phyloP scores from a whole-genome alignment of 148 eudicot genomes.

The Talinum fruticosum region DNA sequence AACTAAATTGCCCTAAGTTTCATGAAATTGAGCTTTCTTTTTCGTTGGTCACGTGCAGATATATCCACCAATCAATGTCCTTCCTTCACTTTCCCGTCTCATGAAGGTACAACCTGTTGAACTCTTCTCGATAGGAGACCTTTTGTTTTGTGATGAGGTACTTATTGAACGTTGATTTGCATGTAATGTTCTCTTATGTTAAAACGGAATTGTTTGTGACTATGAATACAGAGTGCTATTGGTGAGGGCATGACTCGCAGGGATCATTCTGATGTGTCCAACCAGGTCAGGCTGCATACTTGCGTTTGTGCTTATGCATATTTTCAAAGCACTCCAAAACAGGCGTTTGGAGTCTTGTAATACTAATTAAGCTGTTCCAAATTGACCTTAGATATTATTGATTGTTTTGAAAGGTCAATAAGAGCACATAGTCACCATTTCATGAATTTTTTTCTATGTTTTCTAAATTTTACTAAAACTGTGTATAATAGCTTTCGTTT shows the following conservation, averaged over 20 bases:
- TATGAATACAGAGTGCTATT: slow-evolving; percentile 81
- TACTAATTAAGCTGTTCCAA: too few relatives aligned
- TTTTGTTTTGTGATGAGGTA: neutral
- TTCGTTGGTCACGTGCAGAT: slow-evolving; percentile 51
- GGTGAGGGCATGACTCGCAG: slow-evolving; percentile 99
- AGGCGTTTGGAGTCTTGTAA: too few relatives aligned
- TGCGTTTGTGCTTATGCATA: neutral
- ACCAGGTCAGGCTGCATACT: slow-evolving; percentile 50
- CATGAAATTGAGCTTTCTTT: slow-evolving; percentile 3
- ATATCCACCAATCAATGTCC: slow-evolving; percentile 97
- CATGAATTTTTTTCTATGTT: too few relatives aligned
- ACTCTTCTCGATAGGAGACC: neutral
- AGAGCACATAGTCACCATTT: too few relatives aligned
- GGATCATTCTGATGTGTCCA: slow-evolving; percentile 98
- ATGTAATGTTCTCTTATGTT: neutral
- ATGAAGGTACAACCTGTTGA: slow-evolving; percentile 64
- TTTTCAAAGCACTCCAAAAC: too few relatives aligned
- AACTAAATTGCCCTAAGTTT: neutral
- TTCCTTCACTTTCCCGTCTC: slow-evolving; percentile 93
- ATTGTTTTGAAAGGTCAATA: too few relatives aligned
- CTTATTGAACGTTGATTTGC: slow-evolving; percentile 8
- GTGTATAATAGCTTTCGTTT: too few relatives aligned
- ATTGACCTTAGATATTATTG: too few relatives aligned
- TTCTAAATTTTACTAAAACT: too few relatives aligned
- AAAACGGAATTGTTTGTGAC: neutral